Evolutionary conservation across 148 eudicot species (phyloP).

Genomic region (Beta vulgaris): DNA sequence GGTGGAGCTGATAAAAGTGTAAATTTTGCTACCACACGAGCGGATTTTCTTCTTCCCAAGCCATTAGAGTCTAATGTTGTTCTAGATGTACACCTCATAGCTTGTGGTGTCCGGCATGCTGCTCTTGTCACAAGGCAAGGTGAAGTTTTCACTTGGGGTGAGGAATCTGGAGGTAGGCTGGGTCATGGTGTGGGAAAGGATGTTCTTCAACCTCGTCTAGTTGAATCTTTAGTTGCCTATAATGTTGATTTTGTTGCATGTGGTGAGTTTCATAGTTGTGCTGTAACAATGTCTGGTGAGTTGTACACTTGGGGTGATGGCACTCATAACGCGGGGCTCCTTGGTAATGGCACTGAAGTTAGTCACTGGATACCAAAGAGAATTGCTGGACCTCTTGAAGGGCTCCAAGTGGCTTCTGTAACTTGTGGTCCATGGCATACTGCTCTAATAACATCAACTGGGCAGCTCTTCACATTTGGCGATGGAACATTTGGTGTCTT

Average conservation of each 20-base stretch:
- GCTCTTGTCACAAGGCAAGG: constrained; percentile 91
- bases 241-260: constrained; percentile 87
- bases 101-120: constrained; percentile 89
- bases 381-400: constrained; percentile 82
- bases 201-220: constrained; percentile 64
- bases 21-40: constrained; percentile 40
- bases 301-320: constrained; percentile 98
- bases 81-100: constrained; percentile 76
- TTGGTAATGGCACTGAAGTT: constrained; percentile 79
- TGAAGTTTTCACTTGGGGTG: constrained; percentile 96
- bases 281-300: constrained; percentile 84
- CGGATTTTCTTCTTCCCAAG: constrained; percentile 77
- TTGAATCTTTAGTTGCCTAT: constrained; percentile 66
- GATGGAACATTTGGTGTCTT: constrained; percentile 95
- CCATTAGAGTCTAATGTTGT: constrained; percentile 83
- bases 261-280: constrained; percentile 95
- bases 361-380: constrained; percentile 97
- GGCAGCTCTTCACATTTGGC: constrained; percentile 95
- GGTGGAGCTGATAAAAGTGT: constrained; percentile 50
- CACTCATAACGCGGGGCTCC: constrained; percentile 80
- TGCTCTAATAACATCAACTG: constrained; percentile 71
- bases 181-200: constrained; percentile 92
- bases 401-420: constrained; percentile 73
- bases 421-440: constrained; percentile 99
- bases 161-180: constrained; percentile 93